Evolutionary conservation across 2,329 filamentous ascomycete genomes (phyloP), one percentile per base, ranked within the genome.

Genomic region (Claviceps cyperi): DNA sequence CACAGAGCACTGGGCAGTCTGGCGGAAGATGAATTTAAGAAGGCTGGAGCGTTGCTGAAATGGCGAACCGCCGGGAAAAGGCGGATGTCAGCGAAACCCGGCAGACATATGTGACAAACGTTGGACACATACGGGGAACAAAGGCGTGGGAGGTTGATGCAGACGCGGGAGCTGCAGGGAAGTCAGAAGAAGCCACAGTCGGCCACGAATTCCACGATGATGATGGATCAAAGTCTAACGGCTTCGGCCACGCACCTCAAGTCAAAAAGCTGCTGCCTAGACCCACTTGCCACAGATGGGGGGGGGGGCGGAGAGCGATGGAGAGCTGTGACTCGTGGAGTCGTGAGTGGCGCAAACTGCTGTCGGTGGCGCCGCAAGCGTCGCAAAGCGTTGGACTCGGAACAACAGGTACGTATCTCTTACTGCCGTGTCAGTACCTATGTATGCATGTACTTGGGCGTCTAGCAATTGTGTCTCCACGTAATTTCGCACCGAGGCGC

Each of bases 191-290:
- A 41, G 39, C 39, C 9, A 21, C 7, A 21, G n/a, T 40, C 38
- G 6, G n/a, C 3, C n/a, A 9, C 38, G 28, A 40, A 17, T 17
- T 2, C 17, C 19, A 22, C 19, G 39, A 9, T 21, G 39, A 21
- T 41, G 4, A 21, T 21, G 39, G 19, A 15, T 13, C 19, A 11
- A 24, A 43, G 21, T 15, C 21, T 4, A 24, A 39, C 37, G 5
- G 14, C 15, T n/a, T n/a, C 9, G 28, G 28, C 28, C 28, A 32
- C 28, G 28, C 28, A 32, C 28, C 3, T 32, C 28, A 32, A 39
- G 15, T 17, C n/a, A n/a, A 17, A 39, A 43, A 52, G 54, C 53
- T 57, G 57, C 57, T 59, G 57, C 57, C 57, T 58, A 46, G 52
- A 54, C 8, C 19, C 41, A 32, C 43, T 22, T 36, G 3, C 17